Evolutionary conservation across 2,329 filamentous ascomycete genomes (phyloP).

Genomic region (Juglanconis sp.): DNA sequence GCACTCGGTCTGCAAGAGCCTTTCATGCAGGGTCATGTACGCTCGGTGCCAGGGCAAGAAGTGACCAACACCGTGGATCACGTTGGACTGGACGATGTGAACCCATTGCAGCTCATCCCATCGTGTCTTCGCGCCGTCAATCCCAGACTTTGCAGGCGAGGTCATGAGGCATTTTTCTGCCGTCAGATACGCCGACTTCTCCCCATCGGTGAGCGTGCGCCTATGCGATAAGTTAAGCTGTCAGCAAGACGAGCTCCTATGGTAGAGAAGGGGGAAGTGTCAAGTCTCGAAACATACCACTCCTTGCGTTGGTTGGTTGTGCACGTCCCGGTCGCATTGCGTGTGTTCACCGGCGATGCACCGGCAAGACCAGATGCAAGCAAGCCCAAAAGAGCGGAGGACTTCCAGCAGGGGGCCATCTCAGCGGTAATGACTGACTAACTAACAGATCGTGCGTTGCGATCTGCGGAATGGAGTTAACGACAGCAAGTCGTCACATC

Average conservation of each 20-base stretch:
- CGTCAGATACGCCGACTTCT: conserved; percentile 29
- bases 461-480: not conserved
- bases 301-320: not conserved
- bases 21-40: conserved; percentile 30
- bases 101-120: conserved; percentile 33
- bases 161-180: conserved; percentile 32
- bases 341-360: not conserved
- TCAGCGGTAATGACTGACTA: not conserved
- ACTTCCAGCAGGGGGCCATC: not conserved
- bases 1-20: conserved; percentile 31
- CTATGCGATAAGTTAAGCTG: not conserved
- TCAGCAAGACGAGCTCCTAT: too few relatives aligned
- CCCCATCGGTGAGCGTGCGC: conserved; percentile 2
- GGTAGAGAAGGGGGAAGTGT: too few relatives aligned
- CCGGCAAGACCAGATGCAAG: not conserved
- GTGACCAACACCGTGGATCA: conserved; percentile 28
- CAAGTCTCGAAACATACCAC: not conserved
- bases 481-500: too few relatives aligned
- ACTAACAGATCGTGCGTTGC: too few relatives aligned
- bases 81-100: conserved; percentile 28
- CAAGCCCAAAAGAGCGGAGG: not conserved
- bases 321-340: not conserved
- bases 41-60: conserved; percentile 36
- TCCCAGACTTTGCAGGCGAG: conserved; percentile 21
- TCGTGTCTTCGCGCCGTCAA: conserved; percentile 25